Evolutionary conservation across 495 filamentous ascomycete genomes (phyloP).

Genomic region (Pyrenopolyporus hunteri): DNA sequence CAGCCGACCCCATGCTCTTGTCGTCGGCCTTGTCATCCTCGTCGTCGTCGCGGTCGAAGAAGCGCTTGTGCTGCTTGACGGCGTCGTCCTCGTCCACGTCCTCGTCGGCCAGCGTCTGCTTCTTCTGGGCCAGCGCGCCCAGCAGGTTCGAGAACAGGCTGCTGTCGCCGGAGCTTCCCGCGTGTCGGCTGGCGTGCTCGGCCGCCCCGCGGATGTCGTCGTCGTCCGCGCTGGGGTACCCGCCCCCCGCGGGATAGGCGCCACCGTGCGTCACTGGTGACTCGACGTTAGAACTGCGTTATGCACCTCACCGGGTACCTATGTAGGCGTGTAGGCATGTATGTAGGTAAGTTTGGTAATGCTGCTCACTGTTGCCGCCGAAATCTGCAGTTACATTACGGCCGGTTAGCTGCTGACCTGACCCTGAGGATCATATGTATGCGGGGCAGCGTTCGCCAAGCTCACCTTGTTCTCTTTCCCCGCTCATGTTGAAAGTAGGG

Average conservation of each 20-base stretch:
- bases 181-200: constrained; percentile 58
- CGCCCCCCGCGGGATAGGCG: constrained; percentile 47
- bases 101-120: constrained; percentile 55
- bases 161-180: constrained; percentile 53
- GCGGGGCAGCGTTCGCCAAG: constrained; percentile 68
- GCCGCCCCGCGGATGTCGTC: constrained; percentile 58
- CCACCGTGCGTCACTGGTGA: constrained; percentile 47
- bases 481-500: constrained; percentile 16
- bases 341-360: neutral
- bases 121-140: constrained; percentile 55
- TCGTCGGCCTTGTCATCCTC: constrained; percentile 47
- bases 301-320: no score
- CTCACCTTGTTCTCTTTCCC: constrained; percentile 36
- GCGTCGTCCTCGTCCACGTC: constrained; percentile 68
- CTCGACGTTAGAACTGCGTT: neutral
- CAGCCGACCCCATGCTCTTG: constrained; percentile 60
- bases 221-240: constrained; percentile 41
- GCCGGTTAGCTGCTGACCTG: constrained; percentile 32
- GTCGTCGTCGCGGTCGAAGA: constrained; percentile 52
- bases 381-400: constrained; percentile 30
- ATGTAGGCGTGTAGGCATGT: no score
- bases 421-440: constrained; percentile 54
- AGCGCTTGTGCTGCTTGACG: constrained; percentile 60
- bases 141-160: constrained; percentile 60
- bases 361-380: constrained; percentile 37